Conservation (phyloP, 495 filamentous ascomycete genomes). For the Daldinia caldariorum region DNA sequence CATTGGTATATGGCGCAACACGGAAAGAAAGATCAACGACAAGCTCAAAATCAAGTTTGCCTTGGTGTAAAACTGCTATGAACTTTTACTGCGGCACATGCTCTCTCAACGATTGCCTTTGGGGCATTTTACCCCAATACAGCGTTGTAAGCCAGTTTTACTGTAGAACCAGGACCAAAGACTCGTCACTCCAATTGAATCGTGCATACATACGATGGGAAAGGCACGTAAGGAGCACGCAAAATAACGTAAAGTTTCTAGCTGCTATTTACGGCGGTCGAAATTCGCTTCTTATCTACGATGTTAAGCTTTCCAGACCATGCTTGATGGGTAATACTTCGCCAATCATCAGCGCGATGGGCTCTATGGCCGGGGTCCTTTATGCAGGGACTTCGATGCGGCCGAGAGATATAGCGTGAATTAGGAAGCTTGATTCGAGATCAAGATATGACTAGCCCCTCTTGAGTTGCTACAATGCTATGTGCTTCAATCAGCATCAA, state of each 20-base stretch:
- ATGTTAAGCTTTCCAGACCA: constrained; percentile 19
- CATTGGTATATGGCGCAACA: neutral
- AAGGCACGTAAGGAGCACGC: constrained; percentile 32
- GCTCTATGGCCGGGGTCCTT: constrained; percentile 16
- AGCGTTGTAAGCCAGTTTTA: constrained; percentile 3
- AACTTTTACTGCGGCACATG: neutral
- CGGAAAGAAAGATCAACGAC: neutral
- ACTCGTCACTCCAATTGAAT: constrained; percentile 12
- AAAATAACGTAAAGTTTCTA: constrained; percentile 19
- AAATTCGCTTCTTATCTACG: constrained; percentile 15
- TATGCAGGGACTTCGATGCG: constrained; percentile 37
- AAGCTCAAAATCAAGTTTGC: neutral
- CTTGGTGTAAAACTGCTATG: neutral
- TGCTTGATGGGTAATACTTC: neutral
- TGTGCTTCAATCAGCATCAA: constrained; percentile 11
- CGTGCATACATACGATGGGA: constrained; percentile 8
- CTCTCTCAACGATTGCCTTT: neutral
- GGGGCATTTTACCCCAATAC: constrained; percentile 2
- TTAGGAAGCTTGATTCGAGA: constrained; percentile 40
- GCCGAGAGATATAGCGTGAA: constrained; percentile 23
- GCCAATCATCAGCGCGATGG: constrained; percentile 18
- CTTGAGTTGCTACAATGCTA: constrained; percentile 10
- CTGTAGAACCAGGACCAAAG: neutral
- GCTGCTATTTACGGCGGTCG: constrained; percentile 24
- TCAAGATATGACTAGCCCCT: constrained; percentile 16